Evolutionary conservation across 495 filamentous ascomycete genomes (phyloP).

Genomic region (Neurospora cerealis): DNA sequence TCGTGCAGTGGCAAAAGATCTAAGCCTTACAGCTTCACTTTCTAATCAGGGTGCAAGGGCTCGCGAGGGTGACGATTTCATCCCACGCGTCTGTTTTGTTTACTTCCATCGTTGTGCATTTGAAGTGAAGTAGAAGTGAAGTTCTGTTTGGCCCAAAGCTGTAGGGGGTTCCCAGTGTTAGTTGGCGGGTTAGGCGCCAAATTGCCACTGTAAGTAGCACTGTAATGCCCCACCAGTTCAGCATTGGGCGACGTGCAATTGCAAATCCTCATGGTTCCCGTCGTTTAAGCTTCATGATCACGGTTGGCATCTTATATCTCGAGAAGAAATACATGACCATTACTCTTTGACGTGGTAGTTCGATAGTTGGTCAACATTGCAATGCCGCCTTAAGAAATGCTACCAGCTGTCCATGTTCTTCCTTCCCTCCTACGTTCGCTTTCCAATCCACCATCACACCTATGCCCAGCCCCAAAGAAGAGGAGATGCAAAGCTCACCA

Average conservation of each 20-base stretch:
- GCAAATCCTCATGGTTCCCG: background rate
- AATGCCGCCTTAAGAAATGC: background rate
- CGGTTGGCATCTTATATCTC: background rate
- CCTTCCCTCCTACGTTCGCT: background rate
- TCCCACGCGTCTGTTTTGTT: background rate
- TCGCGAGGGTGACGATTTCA: background rate
- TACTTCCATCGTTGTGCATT: background rate
- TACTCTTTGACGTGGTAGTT: background rate
- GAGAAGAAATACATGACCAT: background rate
- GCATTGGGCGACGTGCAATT: background rate
- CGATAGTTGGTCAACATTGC: background rate
- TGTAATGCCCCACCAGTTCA: background rate
- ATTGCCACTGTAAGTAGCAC: background rate
- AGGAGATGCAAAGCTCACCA: slow-evolving; percentile 25
- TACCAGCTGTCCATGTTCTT: background rate
- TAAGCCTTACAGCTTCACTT: background rate
- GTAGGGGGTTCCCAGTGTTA: background rate
- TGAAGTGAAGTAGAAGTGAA: background rate
- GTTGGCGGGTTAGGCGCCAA: background rate
- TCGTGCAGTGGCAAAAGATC: background rate
- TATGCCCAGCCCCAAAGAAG: background rate
- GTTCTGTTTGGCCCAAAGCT: background rate
- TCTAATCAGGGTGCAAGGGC: background rate
- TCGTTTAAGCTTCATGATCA: background rate
- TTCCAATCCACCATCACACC: background rate